Conservation (phyloP, 2,329 filamentous ascomycete species). For the Hymenoscyphus fraxineus region DNA sequence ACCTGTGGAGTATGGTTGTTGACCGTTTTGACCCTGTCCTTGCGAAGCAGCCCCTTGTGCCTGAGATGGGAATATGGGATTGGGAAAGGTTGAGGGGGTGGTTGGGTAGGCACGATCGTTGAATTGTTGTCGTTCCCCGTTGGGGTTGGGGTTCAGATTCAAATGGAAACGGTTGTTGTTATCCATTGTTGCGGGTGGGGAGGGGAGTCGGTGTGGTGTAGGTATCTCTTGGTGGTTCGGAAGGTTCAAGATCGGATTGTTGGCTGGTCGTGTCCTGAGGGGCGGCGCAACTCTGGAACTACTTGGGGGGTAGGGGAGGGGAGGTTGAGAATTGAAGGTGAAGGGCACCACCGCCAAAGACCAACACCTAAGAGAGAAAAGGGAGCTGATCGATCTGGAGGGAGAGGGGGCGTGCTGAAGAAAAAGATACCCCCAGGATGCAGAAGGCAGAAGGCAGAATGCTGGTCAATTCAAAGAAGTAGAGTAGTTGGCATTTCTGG, state of each 20-base stretch:
- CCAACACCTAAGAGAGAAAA: neutral
- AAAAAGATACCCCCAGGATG: too few species aligned
- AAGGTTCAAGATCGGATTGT: neutral
- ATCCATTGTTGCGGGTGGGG: conserved; percentile 23
- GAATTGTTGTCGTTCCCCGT: conserved; percentile 58
- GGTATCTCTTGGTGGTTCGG: neutral
- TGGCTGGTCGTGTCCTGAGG: neutral
- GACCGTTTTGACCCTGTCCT: conserved; percentile 36
- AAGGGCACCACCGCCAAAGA: neutral
- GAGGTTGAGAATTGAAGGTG: neutral
- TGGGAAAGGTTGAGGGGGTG: conserved; percentile 92
- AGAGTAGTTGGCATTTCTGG: neutral
- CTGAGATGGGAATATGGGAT: conserved; percentile 59
- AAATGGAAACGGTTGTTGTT: conserved; percentile 31
- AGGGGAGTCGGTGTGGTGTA: neutral
- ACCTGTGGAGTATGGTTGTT: conserved; percentile 42
- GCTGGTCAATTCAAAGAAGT: neutral
- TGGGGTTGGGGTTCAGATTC: conserved; percentile 33
- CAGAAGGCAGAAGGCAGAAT: neutral
- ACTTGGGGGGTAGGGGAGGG: neutral
- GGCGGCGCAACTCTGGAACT: neutral
- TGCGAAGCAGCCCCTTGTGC: conserved; percentile 32
- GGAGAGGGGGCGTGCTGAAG: neutral
- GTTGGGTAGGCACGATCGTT: conserved; percentile 75
- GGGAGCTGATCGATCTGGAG: neutral